Evolutionary conservation across 2,329 filamentous ascomycete genomes (phyloP), one percentile per base, ranked within the genome.

Genomic region (Microsporum audouinii): DNA sequence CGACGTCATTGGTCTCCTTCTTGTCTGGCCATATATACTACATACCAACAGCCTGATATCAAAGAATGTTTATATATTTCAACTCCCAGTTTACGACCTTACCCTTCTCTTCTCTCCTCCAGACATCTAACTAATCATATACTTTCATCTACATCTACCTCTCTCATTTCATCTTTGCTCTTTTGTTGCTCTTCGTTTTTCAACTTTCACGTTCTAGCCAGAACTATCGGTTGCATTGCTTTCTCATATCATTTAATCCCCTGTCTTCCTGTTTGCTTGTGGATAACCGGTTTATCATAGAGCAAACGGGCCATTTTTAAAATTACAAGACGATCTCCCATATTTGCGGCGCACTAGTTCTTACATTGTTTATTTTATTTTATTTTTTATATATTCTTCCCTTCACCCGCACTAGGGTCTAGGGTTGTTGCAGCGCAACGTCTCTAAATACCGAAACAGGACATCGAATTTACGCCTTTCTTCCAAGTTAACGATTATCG

Each of bases 301-400:
- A 62, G 62, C 62, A 62, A 62, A 62, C 62, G 36, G 17, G 41
- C 1, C 39, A 34, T 31, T 57, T 43, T 57, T 41, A 57, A 29
- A 43, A 29, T 7, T 29, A 31, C 23, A 7, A 14, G 55, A 17
- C 17, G 29, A 23, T 23, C 12, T 29, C 6, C 12, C 55, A 27
- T 29, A n/a, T 41, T 10, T 57, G 55, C 12, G 14, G 55, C 17
- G 17, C 41, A 39, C 41, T 33, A 34, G 23, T 57, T 33, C 43
- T 59, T 60, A 34, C 55, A 49, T 39, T 61, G 58, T 63, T 59
- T 51, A 31, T 59, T 33, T n/a, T 23, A 23, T 23, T 23, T 23
- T 23, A 49, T 39, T 61, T 58, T 63, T 59, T 51, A 31, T 59
- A 23, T n/a, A 38, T 59, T 45, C 10, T 43, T 34, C n/a, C 49